Percentiles rank a stretch among this genome's conserved stretches.
Conservation (phyloP, 2,329 filamentous ascomycete genomes). For the Sporothrix curviconia region DNA sequence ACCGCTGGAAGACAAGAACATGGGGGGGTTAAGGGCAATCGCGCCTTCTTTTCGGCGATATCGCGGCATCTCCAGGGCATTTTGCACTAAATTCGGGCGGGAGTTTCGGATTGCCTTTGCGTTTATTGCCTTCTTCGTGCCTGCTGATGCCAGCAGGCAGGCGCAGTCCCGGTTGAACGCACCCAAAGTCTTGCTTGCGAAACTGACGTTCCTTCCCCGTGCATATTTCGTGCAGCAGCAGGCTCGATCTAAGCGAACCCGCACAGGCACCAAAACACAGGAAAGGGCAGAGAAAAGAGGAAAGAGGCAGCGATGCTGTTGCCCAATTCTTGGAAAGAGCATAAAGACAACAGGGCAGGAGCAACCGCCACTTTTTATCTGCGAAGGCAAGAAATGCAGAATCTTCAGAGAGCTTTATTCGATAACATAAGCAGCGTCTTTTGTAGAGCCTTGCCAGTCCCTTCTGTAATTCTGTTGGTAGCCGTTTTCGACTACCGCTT, state of each 20-base stretch:
- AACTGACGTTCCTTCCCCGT: background rate
- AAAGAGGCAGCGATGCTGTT: no score
- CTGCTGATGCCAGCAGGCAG: background rate
- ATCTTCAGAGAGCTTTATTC: no score
- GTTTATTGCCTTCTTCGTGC: no score
- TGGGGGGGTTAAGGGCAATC: constrained; percentile 14
- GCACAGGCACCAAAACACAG: background rate
- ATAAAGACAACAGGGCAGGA: no score
- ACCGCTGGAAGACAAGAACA: no score
- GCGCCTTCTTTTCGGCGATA: constrained; percentile 15
- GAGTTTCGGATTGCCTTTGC: constrained; percentile 11
- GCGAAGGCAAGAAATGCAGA: no score
- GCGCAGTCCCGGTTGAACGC: background rate
- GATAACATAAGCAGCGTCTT: no score
- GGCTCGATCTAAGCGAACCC: background rate
- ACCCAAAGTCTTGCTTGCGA: background rate
- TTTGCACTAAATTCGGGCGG: background rate
- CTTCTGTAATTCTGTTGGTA: no score
- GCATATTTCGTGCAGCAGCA: no score
- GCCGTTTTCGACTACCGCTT: background rate
- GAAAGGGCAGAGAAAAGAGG: background rate
- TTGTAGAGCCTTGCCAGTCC: no score
- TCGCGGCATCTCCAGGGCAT: constrained; percentile 11
- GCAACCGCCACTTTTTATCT: no score
- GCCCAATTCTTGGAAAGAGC: no score